Percentiles rank a stretch among this genome's conserved stretches.
Evolutionary conservation across 495 filamentous ascomycete genomes (phyloP).

Genomic region (Penicillium canariense): DNA sequence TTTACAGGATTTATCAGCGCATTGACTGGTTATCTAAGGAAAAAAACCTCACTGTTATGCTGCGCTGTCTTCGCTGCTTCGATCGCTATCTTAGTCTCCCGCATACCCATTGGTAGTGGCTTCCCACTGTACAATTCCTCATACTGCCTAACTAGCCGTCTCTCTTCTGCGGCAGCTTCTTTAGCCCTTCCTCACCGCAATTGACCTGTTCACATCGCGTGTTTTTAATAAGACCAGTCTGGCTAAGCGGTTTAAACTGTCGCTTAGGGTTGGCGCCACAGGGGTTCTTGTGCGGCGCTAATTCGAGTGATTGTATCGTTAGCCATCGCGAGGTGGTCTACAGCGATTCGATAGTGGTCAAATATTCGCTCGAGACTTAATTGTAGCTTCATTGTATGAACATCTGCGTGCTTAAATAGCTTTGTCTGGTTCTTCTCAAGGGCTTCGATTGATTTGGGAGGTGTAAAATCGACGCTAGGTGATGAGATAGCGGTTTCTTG

Average conservation of each 20-base stretch:
- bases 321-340: not conserved
- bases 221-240: not conserved
- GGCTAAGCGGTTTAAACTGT: not conserved
- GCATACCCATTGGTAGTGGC: no score
- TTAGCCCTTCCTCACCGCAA: no score
- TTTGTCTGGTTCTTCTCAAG: not conserved
- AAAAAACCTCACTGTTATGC: no score
- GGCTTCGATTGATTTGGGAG: no score
- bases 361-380: not conserved
- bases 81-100: no score
- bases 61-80: no score
- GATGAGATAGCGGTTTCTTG: no score
- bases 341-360: not conserved
- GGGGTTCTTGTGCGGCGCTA: not conserved
- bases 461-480: not conserved
- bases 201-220: no score
- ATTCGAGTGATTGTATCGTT: not conserved
- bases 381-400: not conserved
- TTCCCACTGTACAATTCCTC: no score
- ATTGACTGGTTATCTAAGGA: no score
- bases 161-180: not conserved
- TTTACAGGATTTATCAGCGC: no score
- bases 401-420: not conserved
- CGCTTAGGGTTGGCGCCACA: not conserved
- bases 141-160: not conserved